Evolutionary conservation across 371 early-diverging fungal species (phyloP).

Genomic region (Parasitella parasitica): DNA sequence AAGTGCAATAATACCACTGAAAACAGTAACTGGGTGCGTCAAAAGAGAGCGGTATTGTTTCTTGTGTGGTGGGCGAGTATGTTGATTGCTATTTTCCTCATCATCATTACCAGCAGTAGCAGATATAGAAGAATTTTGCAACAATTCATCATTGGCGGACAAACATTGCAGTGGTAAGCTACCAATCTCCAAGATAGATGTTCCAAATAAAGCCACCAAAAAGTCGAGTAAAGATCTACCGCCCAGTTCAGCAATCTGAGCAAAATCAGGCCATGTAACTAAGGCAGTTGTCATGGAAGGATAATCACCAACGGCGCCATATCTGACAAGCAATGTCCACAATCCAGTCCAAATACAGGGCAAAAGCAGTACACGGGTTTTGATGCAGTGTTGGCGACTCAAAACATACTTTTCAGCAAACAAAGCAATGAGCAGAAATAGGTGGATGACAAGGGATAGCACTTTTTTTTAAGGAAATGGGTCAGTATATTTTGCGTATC

Average conservation of each 20-base stretch:
- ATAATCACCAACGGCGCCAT: slow-evolving; percentile 29
- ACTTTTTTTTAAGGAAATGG: not conserved
- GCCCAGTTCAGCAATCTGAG: slow-evolving; percentile 27
- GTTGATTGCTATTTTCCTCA: not conserved
- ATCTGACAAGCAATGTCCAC: slow-evolving; percentile 17
- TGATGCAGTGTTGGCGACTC: not conserved
- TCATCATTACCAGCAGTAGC: not conserved
- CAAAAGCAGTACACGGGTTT: slow-evolving; percentile 25
- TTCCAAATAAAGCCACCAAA: slow-evolving; percentile 26
- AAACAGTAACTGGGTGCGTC: slow-evolving; percentile 17
- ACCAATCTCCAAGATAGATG: slow-evolving; percentile 22
- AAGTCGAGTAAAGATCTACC: slow-evolving; percentile 36
- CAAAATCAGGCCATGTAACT: slow-evolving; percentile 30
- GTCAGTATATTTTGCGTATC: not conserved
- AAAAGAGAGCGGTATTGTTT: not conserved
- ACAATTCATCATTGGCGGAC: not conserved
- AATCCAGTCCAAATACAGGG: slow-evolving; percentile 32
- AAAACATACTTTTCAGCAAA: slow-evolving; percentile 15
- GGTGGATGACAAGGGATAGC: not conserved
- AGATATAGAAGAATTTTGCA: not conserved
- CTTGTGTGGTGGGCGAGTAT: not conserved
- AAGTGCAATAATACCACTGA: slow-evolving; percentile 4
- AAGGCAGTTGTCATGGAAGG: slow-evolving; percentile 17
- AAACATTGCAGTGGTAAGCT: not conserved
- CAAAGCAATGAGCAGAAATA: not conserved